Percentiles rank a stretch among this genome's conserved stretches.
phyloP scores from a whole-genome alignment of 371 early-diverging fungal genomes.

The Capillidium rhysosporum region DNA sequence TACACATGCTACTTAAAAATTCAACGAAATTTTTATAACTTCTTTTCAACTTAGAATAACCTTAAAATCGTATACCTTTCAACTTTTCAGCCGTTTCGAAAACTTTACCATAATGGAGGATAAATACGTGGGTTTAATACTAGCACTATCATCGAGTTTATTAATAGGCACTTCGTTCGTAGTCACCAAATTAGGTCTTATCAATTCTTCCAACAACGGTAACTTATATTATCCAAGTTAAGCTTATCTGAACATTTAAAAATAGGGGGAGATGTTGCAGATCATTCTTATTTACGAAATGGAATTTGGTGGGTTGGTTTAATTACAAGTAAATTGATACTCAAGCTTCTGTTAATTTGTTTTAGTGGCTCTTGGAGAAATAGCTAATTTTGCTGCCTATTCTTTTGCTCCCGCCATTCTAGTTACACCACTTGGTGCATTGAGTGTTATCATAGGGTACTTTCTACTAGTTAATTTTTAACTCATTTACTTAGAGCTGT shows the following conservation, averaged over 20 bases:
- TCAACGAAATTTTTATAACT: too few species aligned
- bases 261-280: slow-evolving; percentile 41
- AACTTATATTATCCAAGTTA: neutral
- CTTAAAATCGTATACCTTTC: neutral
- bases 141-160: slow-evolving; percentile 58
- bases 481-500: slow-evolving; percentile 22
- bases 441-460: slow-evolving; percentile 67
- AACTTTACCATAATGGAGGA: slow-evolving; percentile 21
- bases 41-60: too few species aligned
- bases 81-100: neutral
- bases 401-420: slow-evolving; percentile 83
- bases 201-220: slow-evolving; percentile 21
- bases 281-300: slow-evolving; percentile 53
- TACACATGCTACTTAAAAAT: too few species aligned
- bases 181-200: slow-evolving; percentile 70
- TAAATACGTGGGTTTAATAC: slow-evolving; percentile 62
- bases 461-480: neutral
- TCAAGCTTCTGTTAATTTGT: neutral
- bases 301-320: slow-evolving; percentile 84
- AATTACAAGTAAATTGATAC: slow-evolving; percentile 38
- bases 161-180: slow-evolving; percentile 70
- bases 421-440: slow-evolving; percentile 76
- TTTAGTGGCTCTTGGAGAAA: slow-evolving; percentile 72
- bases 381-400: slow-evolving; percentile 81
- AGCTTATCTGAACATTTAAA: neutral